Evolutionary conservation across 1,284 basidiomycete species (phyloP), one percentile per base, ranked within the genome.

Genomic region (Erythrobasidium hasegawianum): DNA sequence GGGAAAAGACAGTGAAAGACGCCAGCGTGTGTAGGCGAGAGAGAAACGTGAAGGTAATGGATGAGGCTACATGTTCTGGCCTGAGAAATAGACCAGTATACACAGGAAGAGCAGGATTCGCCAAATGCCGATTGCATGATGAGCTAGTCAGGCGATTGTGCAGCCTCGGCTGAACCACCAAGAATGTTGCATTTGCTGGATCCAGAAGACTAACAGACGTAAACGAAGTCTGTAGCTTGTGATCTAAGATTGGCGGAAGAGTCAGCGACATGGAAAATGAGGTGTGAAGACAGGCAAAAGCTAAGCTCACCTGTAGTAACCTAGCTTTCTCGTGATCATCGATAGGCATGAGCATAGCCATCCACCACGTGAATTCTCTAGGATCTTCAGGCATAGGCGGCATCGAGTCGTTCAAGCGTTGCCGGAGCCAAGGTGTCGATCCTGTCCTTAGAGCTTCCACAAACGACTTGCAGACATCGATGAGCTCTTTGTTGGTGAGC

Each of bases 291-390:
- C n/a, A n/a, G n/a, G n/a, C n/a, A 3, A 54, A 45, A 49, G 29
- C 18, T 13, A 11, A n/a, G 54, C 64, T 47, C 56, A 67, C 49
- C 1, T 92, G 90, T 16, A 97, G 80, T n/a, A 97, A 81, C 72
- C 90, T 89, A 18, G 90, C 88, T 78, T 95, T 95, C 80, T 96
- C 91, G 73, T 87, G 84, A 72, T 96, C 91, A 75, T 95, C 90
- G 73, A 97, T 92, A n/a, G 93, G 94, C 69, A 97, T 85, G 20
- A 95, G 81, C 80, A 86, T 73, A 60, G 89, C 90, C 80, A 96
- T 90, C 89, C 90, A 97, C 77, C 89, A 96, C 39, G 85, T 85
- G 75, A 95, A 93, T 47, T 83, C 80, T 45, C 82, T 81, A 0
- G 86, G n/a, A 59, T 58, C 14, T 5, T 33, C 72, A 8, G 79